Base-by-base conservation (phyloP, 2,329 filamentous ascomycete genomes). In the Botrytis cinerea region DNA sequence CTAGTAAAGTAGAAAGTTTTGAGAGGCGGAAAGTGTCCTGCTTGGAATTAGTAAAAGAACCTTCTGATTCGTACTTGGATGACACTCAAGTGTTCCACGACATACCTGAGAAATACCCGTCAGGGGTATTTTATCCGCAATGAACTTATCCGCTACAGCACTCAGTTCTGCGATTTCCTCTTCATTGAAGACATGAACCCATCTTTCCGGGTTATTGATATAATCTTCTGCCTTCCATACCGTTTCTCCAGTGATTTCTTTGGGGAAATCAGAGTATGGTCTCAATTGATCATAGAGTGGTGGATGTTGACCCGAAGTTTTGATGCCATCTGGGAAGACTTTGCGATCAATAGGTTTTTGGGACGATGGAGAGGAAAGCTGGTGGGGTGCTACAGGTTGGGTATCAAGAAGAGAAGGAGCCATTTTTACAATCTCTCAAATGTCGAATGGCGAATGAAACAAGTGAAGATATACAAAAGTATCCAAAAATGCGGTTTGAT, bases 231-330 rank as follows among this genome's bases (percentile, higher is more conserved):
- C 86, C 71, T 87, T 85, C 93, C 93, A 96, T 45, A 93, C 89
- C 0, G 92, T 95, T 0, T 88, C 88, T 18, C 92, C 92, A 0
- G 86, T 86, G 80, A 95, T 93, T 74, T 91, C 83, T 74, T 88
- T 88, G 61, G 93, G 93, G 79, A 95, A 95, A 25, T 87, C 86
- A 0, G 87, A 85, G 81, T 93, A 95, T 0, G 91, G 88, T 67
- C 83, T 84, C n/a, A 95, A 82, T 14, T 86, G 83, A 46, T 90
- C 85, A 79, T 91, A 91, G 48, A 92, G 81, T 1, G 93, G 93
- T 38, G 88, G 85, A 77, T 93, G 91, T 80, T 95, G 93, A 57
- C 93, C 93, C 0, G 91, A 87, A 0, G 86, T 88, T 70, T 81
- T 81, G 73, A 81, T 81, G 1, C 80, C 80, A 64, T 81, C 80